Conservation (phyloP, 2,329 filamentous ascomycete genomes). For the Polytolypa hystricis region DNA sequence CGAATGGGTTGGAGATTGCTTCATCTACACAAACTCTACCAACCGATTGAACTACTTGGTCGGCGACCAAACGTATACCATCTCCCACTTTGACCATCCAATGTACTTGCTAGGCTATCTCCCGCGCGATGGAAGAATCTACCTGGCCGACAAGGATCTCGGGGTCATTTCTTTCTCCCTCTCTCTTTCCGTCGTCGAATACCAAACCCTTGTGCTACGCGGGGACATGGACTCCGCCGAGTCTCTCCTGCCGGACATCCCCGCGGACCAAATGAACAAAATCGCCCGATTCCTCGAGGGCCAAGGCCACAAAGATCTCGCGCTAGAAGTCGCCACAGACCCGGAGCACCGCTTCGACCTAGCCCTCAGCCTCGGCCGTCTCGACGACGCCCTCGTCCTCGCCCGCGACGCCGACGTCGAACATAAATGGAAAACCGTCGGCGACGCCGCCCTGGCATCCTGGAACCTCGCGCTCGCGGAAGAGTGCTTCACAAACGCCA, state of each 20-base stretch:
- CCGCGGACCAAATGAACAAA: conserved; percentile 92
- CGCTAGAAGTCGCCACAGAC: conserved; percentile 87
- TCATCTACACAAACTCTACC: conserved; percentile 95
- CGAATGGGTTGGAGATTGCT: conserved; percentile 97
- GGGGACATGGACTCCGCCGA: conserved; percentile 86
- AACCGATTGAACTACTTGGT: conserved; percentile 97
- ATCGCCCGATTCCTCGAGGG: conserved; percentile 95
- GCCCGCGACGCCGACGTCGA: conserved; percentile 76
- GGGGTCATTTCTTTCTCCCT: conserved; percentile 80
- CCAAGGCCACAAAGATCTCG: conserved; percentile 92
- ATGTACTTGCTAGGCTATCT: conserved; percentile 96
- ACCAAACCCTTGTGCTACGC: conserved; percentile 89
- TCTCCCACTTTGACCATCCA: conserved; percentile 90
- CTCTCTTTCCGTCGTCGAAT: conserved; percentile 86
- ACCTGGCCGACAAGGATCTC: conserved; percentile 92
- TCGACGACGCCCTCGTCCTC: conserved; percentile 75
- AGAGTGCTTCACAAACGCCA: conserved; percentile 85
- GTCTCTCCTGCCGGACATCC: conserved; percentile 73
- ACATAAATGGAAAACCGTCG: conserved; percentile 97
- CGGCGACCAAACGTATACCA: conserved; percentile 93
- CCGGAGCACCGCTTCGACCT: conserved; percentile 95
- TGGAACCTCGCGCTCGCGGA: conserved; percentile 86
- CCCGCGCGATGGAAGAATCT: conserved; percentile 86
- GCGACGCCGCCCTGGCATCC: conserved; percentile 72
- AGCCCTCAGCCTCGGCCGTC: conserved; percentile 67